Percentiles rank a stretch among this genome's conserved stretches.
phyloP scores from a whole-genome alignment of 495 filamentous ascomycete genomes.

The Penicillium crystallinum region DNA sequence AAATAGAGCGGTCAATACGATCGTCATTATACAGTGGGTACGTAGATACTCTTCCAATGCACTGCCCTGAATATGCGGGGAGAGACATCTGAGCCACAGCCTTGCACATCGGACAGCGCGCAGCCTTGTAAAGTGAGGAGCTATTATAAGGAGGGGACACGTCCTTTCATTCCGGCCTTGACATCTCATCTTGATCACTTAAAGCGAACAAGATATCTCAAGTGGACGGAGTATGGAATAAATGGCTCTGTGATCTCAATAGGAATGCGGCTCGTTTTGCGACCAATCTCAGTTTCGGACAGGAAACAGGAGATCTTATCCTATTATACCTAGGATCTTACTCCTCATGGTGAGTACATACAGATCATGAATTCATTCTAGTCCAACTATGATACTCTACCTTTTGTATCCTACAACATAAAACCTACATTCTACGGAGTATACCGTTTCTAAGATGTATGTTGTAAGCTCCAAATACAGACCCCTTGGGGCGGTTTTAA shows the following conservation, averaged over 20 bases:
- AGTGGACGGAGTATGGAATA: not conserved
- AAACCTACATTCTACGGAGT: too few relatives aligned
- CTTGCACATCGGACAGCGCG: not conserved
- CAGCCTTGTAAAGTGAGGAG: too few relatives aligned
- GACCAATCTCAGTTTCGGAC: not conserved
- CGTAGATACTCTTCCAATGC: not conserved
- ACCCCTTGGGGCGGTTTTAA: conserved; percentile 1
- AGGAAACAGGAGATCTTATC: not conserved
- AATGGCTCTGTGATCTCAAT: not conserved
- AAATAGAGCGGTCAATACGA: not conserved
- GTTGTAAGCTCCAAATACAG: too few relatives aligned
- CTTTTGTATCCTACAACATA: not conserved
- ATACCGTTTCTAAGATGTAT: too few relatives aligned
- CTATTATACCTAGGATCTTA: not conserved
- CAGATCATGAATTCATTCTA: too few relatives aligned
- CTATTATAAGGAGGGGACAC: too few relatives aligned
- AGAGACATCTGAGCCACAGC: not conserved
- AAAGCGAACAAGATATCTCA: too few relatives aligned
- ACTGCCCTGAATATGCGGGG: not conserved
- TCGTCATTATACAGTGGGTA: not conserved
- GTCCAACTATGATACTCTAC: too few relatives aligned
- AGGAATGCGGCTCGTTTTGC: not conserved
- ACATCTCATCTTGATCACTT: too few relatives aligned
- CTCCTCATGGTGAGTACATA: not conserved
- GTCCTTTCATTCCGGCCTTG: too few relatives aligned